Evolutionary conservation across 73 alveolate genomes (phyloP), one percentile per base, ranked within the genome.

Genomic region (Chromera velia): DNA sequence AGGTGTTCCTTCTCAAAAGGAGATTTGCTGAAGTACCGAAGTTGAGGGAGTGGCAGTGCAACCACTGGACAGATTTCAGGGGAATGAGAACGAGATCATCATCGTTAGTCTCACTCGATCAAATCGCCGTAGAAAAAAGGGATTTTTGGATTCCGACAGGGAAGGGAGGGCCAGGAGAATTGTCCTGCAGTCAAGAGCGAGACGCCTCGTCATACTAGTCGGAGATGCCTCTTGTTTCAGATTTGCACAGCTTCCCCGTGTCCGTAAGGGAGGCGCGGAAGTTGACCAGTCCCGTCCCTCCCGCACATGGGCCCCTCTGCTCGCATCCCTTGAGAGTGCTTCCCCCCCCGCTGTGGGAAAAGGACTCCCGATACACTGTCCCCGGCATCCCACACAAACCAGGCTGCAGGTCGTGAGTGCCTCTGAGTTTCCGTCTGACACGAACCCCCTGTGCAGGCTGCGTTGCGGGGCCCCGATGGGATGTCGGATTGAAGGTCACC

Each of bases 1-100:
- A n/a, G n/a, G n/a, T n/a, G n/a, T n/a, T n/a, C n/a, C n/a, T n/a
- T n/a, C n/a, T n/a, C n/a, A n/a, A n/a, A n/a, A n/a, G n/a, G n/a
- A n/a, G n/a, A n/a, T n/a, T n/a, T n/a, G n/a, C n/a, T n/a, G n/a
- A n/a, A n/a, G n/a, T n/a, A n/a, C n/a, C n/a, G n/a, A n/a, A n/a
- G n/a, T n/a, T n/a, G n/a, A n/a, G n/a, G n/a, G n/a, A n/a, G n/a
- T n/a, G n/a, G n/a, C n/a, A n/a, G n/a, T n/a, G n/a, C n/a, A n/a
- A n/a, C n/a, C n/a, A n/a, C n/a, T n/a, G n/a, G n/a, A n/a, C 9
- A 13, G 82, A 64, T 74, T 55, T 64, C 73, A 74, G 28, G 82
- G 82, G 17, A 73, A 63, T 0, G 82, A 74, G 66, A 74, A 74
- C 34, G 46, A 74, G 63, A 55, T 74, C 34, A 73, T 74, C 32